Evolutionary conservation across 441 rosid genomes (phyloP), one percentile per base, ranked within the genome.

Genomic region (Adansonia rubrostipa): DNA sequence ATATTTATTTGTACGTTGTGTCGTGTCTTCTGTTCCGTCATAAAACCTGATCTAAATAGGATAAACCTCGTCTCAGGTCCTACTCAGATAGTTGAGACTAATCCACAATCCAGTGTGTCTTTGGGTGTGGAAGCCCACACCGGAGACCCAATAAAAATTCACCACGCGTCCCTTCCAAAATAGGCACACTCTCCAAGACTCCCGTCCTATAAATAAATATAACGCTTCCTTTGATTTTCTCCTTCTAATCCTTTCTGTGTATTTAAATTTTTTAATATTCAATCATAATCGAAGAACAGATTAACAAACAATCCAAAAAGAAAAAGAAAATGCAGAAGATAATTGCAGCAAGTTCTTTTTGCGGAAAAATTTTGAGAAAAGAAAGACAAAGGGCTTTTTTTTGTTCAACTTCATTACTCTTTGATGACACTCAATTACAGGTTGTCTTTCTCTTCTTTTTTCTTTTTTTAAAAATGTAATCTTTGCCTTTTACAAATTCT

Each of bases 351-450:
- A 88, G 85, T 84, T 87, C 88, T 78, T 72, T 84, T 9, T 57
- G 84, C 5, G 71, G 82, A n/a, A 74, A 77, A 36, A 44, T 86
- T 66, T 51, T 78, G 19, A 77, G 78, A 54, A 82, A 74, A 22
- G 80, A 74, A 74, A 79, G 42, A 63, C 83, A 68, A 15, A 85
- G 83, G 0, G 87, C 92, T 76, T 82, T 85, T 65, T 87, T 85
- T 77, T 92, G 93, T 50, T 71, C 75, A 2, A 81, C 97, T 0
- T 89, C 97, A 24, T 86, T 93, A 11, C 93, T 96, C 75, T 92
- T 91, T 82, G 97, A 96, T 73, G 98, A 93, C 45, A 96, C 97
- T 75, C 97, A 96, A 63, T 78, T 93, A 45, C 98, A 93, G 98
- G 99, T 95, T 3, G 54, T 36, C 2, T 61, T 6, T 68, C 61